A percentile compares a stretch with the other conserved stretches of the same genome.
These are phyloP conservation scores for Xylaria sp. DNA, from an alignment of 495 filamentous ascomycete species.

Conservation along the genomic window DNA sequence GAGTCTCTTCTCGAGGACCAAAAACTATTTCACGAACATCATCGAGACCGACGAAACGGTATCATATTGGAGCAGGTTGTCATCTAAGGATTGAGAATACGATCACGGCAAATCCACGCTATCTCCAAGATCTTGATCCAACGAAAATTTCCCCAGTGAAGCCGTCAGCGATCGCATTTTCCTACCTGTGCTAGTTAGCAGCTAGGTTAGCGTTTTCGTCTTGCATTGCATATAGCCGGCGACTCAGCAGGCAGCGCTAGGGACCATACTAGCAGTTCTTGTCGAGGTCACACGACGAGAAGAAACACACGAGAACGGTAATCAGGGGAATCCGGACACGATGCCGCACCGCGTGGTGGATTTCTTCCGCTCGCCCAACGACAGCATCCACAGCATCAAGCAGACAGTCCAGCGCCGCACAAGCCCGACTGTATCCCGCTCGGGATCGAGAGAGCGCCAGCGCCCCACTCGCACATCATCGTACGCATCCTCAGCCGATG, in stretches of 20 bases:
- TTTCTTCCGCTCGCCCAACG: constrained; percentile 55
- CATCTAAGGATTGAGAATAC: background rate
- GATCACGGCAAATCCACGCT: background rate
- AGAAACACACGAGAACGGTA: background rate
- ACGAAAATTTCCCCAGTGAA: background rate
- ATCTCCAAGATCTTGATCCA: background rate
- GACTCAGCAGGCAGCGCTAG: background rate
- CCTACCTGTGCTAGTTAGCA: background rate
- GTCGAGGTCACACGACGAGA: background rate
- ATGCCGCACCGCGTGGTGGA: constrained; percentile 61
- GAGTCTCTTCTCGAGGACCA: background rate
- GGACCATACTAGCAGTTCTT: background rate
- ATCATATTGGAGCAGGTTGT: background rate
- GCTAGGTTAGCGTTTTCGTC: background rate
- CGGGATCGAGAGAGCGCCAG: constrained; percentile 36
- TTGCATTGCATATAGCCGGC: background rate
- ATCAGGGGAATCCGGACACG: constrained; percentile 29
- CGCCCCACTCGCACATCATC: constrained; percentile 42
- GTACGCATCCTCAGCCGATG: constrained; percentile 44
- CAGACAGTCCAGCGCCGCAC: constrained; percentile 41
- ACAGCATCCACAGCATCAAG: constrained; percentile 43
- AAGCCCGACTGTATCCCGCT: constrained; percentile 30
- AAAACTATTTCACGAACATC: background rate
- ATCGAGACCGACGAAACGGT: background rate
- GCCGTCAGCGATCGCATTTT: background rate